Percentiles rank a stretch among this genome's conserved stretches.
Evolutionary conservation across 805 yeast species (phyloP).

Genomic region (Lipomyces yamadae): DNA sequence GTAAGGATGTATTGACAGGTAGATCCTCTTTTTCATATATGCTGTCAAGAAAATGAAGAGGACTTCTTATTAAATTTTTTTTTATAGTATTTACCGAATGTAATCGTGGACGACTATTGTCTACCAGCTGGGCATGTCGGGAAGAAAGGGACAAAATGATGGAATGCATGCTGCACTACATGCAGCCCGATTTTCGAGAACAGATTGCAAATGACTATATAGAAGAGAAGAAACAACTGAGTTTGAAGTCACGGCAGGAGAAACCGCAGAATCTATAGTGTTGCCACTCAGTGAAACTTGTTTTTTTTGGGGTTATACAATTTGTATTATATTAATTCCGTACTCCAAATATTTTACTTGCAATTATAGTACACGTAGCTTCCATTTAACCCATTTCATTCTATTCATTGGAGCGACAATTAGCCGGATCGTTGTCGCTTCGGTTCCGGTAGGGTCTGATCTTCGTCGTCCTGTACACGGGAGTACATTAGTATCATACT

Average conservation of each 20-base stretch:
- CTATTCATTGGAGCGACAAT: neutral
- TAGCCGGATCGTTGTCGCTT: constrained; percentile 10
- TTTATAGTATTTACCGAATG: constrained; percentile 63
- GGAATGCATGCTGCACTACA: constrained; percentile 63
- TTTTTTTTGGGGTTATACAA: neutral
- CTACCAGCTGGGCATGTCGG: constrained; percentile 69
- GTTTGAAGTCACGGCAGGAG: constrained; percentile 34
- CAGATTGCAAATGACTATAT: constrained; percentile 69
- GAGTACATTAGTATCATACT: neutral
- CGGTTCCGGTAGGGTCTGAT: constrained; percentile 13
- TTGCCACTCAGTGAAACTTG: too few species aligned
- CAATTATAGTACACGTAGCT: neutral
- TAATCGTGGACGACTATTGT: constrained; percentile 64
- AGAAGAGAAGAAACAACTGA: constrained; percentile 55
- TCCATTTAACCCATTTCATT: neutral
- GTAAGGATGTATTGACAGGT: constrained; percentile 27
- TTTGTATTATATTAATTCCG: neutral
- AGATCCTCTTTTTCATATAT: neutral
- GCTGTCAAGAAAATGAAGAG: too few species aligned
- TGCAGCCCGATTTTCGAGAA: constrained; percentile 63
- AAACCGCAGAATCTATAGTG: neutral
- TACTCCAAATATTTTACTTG: neutral
- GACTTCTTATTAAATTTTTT: neutral
- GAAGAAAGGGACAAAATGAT: constrained; percentile 62
- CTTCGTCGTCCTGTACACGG: constrained; percentile 11